Evolutionary conservation across 176 grass and related monocot genomes (phyloP).

Genomic region (Oryza punctata): DNA sequence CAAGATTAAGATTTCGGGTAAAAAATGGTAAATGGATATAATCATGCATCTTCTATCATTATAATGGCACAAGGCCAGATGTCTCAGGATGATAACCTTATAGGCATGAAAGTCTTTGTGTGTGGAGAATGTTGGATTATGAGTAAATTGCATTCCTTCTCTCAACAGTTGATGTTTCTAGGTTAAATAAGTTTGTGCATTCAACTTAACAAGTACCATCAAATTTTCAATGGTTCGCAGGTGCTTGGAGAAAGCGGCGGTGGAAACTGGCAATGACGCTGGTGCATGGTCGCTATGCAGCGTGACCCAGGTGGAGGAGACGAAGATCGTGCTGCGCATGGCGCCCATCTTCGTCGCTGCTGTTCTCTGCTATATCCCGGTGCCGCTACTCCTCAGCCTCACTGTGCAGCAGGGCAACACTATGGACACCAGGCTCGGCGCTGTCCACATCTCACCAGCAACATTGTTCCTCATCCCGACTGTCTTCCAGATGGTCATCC

Average conservation of each 20-base stretch:
- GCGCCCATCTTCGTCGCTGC: constrained; percentile 70
- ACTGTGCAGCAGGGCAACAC: constrained; percentile 82
- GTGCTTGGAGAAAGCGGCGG: constrained; percentile 53
- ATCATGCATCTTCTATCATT: too few species aligned
- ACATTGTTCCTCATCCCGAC: constrained; percentile 68
- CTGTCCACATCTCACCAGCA: constrained; percentile 56
- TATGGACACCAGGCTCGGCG: constrained; percentile 68
- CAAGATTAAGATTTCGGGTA: too few species aligned
- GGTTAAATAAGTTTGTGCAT: too few species aligned
- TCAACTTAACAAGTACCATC: too few species aligned
- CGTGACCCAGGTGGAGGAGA: constrained; percentile 73
- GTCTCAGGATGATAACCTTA: too few species aligned
- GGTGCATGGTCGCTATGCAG: constrained; percentile 56
- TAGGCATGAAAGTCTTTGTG: too few species aligned
- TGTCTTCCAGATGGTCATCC: constrained; percentile 69
- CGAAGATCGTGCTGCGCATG: constrained; percentile 72
- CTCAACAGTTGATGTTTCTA: too few species aligned
- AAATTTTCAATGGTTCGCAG: constrained; percentile 8
- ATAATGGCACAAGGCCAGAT: too few species aligned
- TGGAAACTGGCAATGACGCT: neutral
- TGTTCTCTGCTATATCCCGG: constrained; percentile 51
- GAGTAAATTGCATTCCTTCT: too few species aligned
- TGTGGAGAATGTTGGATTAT: too few species aligned
- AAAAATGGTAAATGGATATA: neutral
- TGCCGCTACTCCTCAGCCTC: constrained; percentile 55